Percentiles rank a stretch among this genome's conserved stretches.
These are phyloP conservation scores for Chaetothyriales sp. DNA, from an alignment of 2,329 filamentous ascomycete species.

Conservation along the genomic window DNA sequence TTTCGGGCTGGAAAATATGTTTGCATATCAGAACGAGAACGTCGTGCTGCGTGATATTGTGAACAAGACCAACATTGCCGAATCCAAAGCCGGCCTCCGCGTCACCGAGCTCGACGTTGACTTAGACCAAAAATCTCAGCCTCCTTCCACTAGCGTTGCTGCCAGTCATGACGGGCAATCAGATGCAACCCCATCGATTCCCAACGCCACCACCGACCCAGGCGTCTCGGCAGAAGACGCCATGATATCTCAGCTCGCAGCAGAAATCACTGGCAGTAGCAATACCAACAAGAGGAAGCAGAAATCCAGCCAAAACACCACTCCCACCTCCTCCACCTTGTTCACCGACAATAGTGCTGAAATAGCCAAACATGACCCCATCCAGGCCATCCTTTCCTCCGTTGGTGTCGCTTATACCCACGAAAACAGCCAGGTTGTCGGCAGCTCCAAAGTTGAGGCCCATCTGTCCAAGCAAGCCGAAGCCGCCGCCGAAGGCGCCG, in stretches of 20 bases:
- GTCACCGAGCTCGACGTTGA: constrained; percentile 65
- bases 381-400: constrained; percentile 76
- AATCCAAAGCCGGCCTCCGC: constrained; percentile 71
- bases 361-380: constrained; percentile 48
- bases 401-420: constrained; percentile 92
- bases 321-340: constrained; percentile 1
- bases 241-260: constrained; percentile 60
- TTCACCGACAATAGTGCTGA: constrained; percentile 6
- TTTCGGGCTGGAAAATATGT: constrained; percentile 78
- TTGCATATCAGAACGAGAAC: constrained; percentile 59
- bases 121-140: constrained; percentile 26
- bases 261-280: constrained; percentile 36
- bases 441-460: constrained; percentile 81
- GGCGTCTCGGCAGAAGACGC: constrained; percentile 45
- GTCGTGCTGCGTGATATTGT: constrained; percentile 86
- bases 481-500: constrained; percentile 18
- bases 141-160: constrained; percentile 31
- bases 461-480: constrained; percentile 66
- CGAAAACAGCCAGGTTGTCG: constrained; percentile 89
- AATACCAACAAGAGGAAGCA: constrained; percentile 25
- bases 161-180: constrained; percentile 26
- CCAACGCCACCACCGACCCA: constrained; percentile 13
- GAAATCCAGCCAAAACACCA: constrained; percentile 24
- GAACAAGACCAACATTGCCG: constrained; percentile 94
- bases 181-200: constrained; percentile 14